phyloP scores from a whole-genome alignment of 441 rosid species.

The Pelargonium australe region DNA sequence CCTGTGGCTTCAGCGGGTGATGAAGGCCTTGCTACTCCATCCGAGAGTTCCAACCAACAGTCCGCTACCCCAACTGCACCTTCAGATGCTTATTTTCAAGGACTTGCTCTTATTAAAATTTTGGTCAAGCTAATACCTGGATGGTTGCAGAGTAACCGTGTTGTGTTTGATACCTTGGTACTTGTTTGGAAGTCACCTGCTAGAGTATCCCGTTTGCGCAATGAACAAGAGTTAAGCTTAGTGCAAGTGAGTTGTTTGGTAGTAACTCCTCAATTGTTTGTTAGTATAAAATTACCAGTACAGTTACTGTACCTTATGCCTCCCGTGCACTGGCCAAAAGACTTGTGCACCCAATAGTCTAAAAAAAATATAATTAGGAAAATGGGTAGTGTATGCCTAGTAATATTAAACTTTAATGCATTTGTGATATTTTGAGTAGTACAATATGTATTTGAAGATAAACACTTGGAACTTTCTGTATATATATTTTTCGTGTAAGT shows the following conservation, averaged over 20 bases:
- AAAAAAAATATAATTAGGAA: not conserved
- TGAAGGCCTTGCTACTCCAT: slow-evolving; percentile 40
- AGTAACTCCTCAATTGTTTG: not conserved
- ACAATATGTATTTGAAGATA: too few species aligned
- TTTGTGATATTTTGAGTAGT: too few species aligned
- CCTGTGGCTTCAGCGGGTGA: slow-evolving; percentile 56
- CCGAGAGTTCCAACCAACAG: slow-evolving; percentile 42
- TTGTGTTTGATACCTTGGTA: slow-evolving; percentile 77
- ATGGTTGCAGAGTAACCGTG: slow-evolving; percentile 85
- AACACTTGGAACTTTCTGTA: too few species aligned
- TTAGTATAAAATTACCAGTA: not conserved
- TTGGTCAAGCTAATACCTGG: slow-evolving; percentile 82
- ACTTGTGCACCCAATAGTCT: not conserved
- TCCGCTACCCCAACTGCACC: slow-evolving; percentile 36
- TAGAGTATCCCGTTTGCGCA: slow-evolving; percentile 77
- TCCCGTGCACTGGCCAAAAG: not conserved
- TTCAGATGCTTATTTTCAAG: slow-evolving; percentile 85
- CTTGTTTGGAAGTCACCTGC: slow-evolving; percentile 90
- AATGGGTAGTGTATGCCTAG: not conserved
- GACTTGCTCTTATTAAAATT: slow-evolving; percentile 85
- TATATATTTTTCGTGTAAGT: not conserved
- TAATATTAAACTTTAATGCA: not conserved
- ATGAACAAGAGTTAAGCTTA: slow-evolving; percentile 88
- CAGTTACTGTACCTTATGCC: not conserved
- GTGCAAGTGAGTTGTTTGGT: slow-evolving; percentile 58